These are phyloP conservation scores for Irpex sp. DNA, from an alignment of 1,284 basidiomycete genomes.

Conservation along the genomic window DNA sequence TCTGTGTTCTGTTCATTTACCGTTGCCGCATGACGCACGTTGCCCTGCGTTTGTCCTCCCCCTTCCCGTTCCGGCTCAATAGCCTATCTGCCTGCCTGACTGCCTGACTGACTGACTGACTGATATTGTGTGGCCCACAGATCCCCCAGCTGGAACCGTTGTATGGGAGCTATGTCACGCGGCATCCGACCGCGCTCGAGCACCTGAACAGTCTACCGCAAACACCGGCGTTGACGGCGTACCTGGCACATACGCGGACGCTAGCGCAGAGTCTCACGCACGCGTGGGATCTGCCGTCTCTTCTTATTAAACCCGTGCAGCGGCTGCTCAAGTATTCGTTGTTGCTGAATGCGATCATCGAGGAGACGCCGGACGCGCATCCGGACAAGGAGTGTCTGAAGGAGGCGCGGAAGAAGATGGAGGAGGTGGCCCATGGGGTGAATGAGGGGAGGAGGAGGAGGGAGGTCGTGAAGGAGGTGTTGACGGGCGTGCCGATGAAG, in stretches of 20 bases:
- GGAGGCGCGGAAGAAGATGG: conserved; percentile 63
- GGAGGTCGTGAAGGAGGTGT: conserved; percentile 77
- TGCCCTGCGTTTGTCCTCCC: too few relatives aligned
- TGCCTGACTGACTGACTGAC: too few relatives aligned
- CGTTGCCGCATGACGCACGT: conserved; percentile 5
- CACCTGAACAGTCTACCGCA: conserved; percentile 58
- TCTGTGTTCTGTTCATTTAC: neutral
- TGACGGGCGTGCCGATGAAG: conserved; percentile 27
- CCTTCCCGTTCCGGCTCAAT: too few relatives aligned
- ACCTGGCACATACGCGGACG: conserved; percentile 64
- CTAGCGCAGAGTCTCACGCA: conserved; percentile 73
- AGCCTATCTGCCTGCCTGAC: too few relatives aligned
- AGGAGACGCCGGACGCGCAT: conserved; percentile 74
- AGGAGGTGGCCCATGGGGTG: conserved; percentile 76
- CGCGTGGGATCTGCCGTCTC: conserved; percentile 90
- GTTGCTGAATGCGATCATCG: conserved; percentile 74
- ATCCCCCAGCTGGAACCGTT: conserved; percentile 73
- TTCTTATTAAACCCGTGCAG: conserved; percentile 88
- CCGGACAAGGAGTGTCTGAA: conserved; percentile 66
- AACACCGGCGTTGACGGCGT: conserved; percentile 53
- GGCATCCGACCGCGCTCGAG: conserved; percentile 72
- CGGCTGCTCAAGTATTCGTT: conserved; percentile 91
- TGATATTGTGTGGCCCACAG: conserved; percentile 29
- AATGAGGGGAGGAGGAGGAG: conserved; percentile 83
- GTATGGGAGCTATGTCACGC: conserved; percentile 85